Base-by-base conservation (phyloP, 208 protist genomes). In the Trypanosoma theileri region DNA sequence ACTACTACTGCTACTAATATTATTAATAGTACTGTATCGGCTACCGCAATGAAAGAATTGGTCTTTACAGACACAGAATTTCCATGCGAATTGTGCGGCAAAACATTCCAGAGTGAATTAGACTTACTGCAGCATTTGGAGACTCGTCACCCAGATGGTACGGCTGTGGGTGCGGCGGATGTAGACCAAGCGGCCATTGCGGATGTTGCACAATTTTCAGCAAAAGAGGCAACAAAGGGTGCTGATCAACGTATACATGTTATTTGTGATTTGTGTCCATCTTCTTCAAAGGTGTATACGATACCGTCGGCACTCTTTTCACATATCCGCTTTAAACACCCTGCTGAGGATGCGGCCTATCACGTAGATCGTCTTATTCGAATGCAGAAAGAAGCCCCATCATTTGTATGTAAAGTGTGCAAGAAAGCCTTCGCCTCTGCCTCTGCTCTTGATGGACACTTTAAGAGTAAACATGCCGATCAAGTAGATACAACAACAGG, bases 321-420 rank as follows among this genome's bases (percentile, higher is more conserved):
- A 9, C 91, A 96, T 71, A 86, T 96, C 13, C 84, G 88, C 41
- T 90, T 96, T 63, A 85, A 89, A 41, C 91, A 96, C 75, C 83
- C 86, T 19, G 46, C 35, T 28, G 85, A 89, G 65, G 88, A 96
- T 55, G 82, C 91, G 16, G 72, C 71, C 21, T 84, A 84, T 57
- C 83, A 94, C 41, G 85, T 92, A 19, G 81, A 93, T 24, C 88
- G 91, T 19, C 77, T 94, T 48, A 75, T 93, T 55, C 69, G 69
- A 42, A 66, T 57, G 52, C 75, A 84, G 24, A 22, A 59, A 48
- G 66, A 77, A 14, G 14, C 46, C 41, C 46, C 69, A 57, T 66
- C 46, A 55, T 80, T 84, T 57, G 28, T 68, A 1, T 96, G 91
- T 68, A 66, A 68, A 12, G 64, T 79, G 52, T 96, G 91, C 77